Percentiles rank a stretch among this genome's conserved stretches.
phyloP scores from a whole-genome alignment of 352 stramenopile genomes.

The Globisporangium perplexum region DNA sequence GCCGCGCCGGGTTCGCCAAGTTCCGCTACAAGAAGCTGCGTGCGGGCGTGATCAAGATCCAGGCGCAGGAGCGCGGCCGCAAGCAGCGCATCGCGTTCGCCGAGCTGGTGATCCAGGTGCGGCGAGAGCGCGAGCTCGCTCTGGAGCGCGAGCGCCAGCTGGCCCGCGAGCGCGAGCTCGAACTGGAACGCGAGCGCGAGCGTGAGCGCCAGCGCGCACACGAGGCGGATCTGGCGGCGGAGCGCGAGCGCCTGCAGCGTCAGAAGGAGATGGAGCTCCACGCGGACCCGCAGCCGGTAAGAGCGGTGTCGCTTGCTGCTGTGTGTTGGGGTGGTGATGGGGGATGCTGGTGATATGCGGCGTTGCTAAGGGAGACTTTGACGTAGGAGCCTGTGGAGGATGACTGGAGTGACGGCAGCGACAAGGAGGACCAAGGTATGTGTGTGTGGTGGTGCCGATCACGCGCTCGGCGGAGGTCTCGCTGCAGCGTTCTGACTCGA shows the following conservation, averaged over 20 bases:
- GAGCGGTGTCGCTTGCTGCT: slow-evolving; percentile 4
- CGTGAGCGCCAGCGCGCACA: slow-evolving; percentile 17
- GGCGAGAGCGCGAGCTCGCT: slow-evolving; percentile 30
- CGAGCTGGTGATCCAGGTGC: slow-evolving; percentile 37
- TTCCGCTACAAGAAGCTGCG: slow-evolving; percentile 46
- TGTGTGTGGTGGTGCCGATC: slow-evolving; percentile 1
- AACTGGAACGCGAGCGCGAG: slow-evolving; percentile 21
- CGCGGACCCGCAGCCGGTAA: slow-evolving; percentile 57
- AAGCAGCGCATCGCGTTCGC: slow-evolving; percentile 55
- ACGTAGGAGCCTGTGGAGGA: slow-evolving; percentile 80
- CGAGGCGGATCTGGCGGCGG: slow-evolving; percentile 16
- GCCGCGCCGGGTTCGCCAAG: slow-evolving; percentile 28
- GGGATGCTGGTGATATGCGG: background rate
- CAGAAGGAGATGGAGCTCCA: slow-evolving; percentile 30
- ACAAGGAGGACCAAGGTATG: slow-evolving; percentile 42
- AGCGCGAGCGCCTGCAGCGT: slow-evolving; percentile 22
- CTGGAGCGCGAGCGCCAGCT: slow-evolving; percentile 35
- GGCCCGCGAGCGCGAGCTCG: slow-evolving; percentile 26
- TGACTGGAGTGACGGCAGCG: slow-evolving; percentile 71
- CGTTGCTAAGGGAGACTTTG: slow-evolving; percentile 53
- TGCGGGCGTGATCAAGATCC: slow-evolving; percentile 39
- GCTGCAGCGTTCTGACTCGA: background rate
- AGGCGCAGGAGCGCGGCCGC: slow-evolving; percentile 47
- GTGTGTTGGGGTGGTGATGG: background rate
- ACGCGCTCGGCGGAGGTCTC: too few relatives aligned